These are phyloP conservation scores for Aspergillus sp. DNA, from an alignment of 2,329 filamentous ascomycete species.

Conservation along the genomic window DNA sequence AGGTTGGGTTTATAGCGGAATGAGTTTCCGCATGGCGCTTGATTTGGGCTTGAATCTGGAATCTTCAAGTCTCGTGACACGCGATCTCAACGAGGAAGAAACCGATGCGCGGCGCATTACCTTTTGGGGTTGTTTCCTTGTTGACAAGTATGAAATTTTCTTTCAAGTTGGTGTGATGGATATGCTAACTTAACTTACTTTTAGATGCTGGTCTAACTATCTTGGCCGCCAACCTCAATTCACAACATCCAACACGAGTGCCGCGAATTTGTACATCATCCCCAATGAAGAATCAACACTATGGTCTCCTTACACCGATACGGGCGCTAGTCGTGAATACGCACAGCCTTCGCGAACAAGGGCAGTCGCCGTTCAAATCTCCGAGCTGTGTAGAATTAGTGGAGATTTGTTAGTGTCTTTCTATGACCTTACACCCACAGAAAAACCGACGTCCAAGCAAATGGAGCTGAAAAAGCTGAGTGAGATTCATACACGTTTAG, in stretches of 20 bases:
- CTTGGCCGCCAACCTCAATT: constrained; percentile 87
- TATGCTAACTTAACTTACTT: constrained; percentile 12
- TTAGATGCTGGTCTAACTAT: constrained; percentile 90
- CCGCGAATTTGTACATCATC: constrained; percentile 87
- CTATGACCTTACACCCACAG: constrained; percentile 73
- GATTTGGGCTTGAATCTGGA: constrained; percentile 92
- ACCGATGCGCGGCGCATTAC: constrained; percentile 87
- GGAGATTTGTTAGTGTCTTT: constrained; percentile 86
- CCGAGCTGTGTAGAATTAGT: constrained; percentile 86
- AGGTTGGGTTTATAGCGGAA: constrained; percentile 97
- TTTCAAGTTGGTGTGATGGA: background rate
- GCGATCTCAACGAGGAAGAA: constrained; percentile 74
- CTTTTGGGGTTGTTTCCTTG: constrained; percentile 97
- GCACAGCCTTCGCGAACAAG: constrained; percentile 81
- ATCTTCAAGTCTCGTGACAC: constrained; percentile 62
- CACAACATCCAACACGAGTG: constrained; percentile 74
- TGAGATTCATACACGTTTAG: constrained; percentile 84
- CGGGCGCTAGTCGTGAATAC: constrained; percentile 69
- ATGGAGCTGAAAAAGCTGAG: constrained; percentile 88
- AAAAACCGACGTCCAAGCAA: constrained; percentile 68
- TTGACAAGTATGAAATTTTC: constrained; percentile 69
- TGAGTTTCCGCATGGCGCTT: constrained; percentile 97
- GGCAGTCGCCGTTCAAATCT: constrained; percentile 77
- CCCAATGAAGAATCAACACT: constrained; percentile 79
- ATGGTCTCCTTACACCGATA: constrained; percentile 89